Evolutionary conservation across 441 rosid species (phyloP).

Genomic region (Adansonia gregorii): DNA sequence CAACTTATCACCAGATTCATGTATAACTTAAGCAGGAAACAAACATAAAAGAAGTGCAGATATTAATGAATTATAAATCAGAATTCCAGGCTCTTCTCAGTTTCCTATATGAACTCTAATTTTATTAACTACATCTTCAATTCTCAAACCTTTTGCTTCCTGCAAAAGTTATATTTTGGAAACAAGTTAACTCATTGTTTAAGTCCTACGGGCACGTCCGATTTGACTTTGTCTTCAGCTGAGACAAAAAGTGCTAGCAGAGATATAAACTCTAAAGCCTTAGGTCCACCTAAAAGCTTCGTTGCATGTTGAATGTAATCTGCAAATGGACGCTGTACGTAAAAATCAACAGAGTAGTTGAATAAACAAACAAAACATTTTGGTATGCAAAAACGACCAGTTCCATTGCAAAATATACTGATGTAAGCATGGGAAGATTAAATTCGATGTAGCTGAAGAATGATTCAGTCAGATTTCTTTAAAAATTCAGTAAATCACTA

Average conservation of each 20-base stretch:
- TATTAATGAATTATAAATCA: too few relatives aligned
- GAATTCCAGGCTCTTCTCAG: background rate
- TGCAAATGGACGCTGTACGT: too few relatives aligned
- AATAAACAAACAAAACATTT: background rate
- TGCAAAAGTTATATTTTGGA: background rate
- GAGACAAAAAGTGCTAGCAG: background rate
- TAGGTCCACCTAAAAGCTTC: background rate
- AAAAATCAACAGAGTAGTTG: background rate
- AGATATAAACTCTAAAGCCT: background rate
- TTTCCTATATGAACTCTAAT: background rate
- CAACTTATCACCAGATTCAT: background rate
- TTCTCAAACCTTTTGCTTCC: constrained; percentile 9
- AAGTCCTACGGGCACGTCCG: background rate
- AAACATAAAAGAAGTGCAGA: background rate
- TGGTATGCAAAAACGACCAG: background rate
- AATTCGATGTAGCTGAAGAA: background rate
- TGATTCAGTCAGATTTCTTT: background rate
- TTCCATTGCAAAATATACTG: background rate
- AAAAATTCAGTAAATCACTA: background rate
- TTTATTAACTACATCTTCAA: background rate
- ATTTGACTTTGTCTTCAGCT: background rate
- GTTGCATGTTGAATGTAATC: too few relatives aligned
- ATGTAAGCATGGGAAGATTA: background rate
- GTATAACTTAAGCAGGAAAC: background rate
- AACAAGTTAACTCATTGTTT: background rate